These are phyloP conservation scores for Phascolomyces articulosus DNA, from an alignment of 371 early-diverging fungal genomes.

Conservation along the genomic window DNA sequence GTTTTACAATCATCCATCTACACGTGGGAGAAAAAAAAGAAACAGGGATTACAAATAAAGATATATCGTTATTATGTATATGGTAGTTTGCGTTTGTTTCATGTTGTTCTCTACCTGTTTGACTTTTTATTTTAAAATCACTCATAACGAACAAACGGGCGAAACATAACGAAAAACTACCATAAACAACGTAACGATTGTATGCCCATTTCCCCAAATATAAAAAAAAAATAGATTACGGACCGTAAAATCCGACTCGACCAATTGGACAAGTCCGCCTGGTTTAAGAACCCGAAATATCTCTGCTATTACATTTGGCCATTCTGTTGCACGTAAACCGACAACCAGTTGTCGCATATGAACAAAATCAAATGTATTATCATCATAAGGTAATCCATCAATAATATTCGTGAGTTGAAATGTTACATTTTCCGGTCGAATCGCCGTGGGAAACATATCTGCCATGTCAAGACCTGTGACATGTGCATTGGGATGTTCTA, in stretches of 20 bases:
- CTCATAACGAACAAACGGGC: no score
- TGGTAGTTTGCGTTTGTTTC: no score
- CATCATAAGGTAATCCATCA: conserved; percentile 44
- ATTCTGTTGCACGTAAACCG: conserved; percentile 35
- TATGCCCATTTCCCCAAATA: no score
- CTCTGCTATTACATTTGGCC: conserved; percentile 37
- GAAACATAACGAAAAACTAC: no score
- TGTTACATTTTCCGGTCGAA: conserved; percentile 47
- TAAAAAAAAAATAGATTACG: background rate
- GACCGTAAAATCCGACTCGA: conserved; percentile 50
- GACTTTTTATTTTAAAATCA: no score
- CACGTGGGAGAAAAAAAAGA: background rate
- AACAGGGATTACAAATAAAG: no score
- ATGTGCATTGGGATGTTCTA: conserved; percentile 53
- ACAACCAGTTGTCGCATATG: conserved; percentile 49
- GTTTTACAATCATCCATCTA: background rate
- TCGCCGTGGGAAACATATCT: conserved; percentile 44
- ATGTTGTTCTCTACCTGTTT: no score
- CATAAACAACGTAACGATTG: no score
- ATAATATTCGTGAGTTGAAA: conserved; percentile 42
- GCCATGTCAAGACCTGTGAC: conserved; percentile 60
- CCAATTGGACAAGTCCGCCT: conserved; percentile 44
- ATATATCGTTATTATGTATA: no score
- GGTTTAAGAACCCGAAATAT: conserved; percentile 50
- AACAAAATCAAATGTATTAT: conserved; percentile 49